Conservation (phyloP, 768 basidiomycete species). For the Boletus sp. region DNA sequence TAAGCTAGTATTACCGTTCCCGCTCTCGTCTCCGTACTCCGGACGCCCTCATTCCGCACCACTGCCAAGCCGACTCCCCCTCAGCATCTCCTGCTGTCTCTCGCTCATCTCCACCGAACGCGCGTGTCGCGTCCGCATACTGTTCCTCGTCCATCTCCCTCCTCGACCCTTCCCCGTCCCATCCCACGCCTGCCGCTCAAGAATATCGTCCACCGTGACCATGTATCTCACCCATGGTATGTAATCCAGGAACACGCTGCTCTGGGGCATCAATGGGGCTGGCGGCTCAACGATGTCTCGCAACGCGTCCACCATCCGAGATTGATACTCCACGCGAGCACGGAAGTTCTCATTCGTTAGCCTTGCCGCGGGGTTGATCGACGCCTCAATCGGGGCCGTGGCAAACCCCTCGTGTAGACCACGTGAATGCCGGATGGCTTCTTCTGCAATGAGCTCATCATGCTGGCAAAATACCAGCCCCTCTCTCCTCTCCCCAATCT, state of each 20-base stretch:
- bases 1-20: too few species aligned
- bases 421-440: conserved; percentile 49
- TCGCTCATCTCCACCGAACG: conserved; percentile 43
- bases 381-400: conserved; percentile 33
- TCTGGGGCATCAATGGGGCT: conserved; percentile 43
- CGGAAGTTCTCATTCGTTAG: conserved; percentile 27
- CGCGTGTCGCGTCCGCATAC: conserved; percentile 42
- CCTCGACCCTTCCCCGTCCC: conserved; percentile 23
- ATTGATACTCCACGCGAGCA: conserved; percentile 46
- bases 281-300: conserved; percentile 45
- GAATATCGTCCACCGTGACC: conserved; percentile 59
- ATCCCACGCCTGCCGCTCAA: conserved; percentile 35
- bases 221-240: conserved; percentile 66
- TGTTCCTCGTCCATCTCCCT: conserved; percentile 59
- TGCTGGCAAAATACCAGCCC: conserved; percentile 38
- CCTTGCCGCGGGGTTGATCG: conserved; percentile 35
- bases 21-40: not conserved
- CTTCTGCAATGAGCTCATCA: conserved; percentile 49
- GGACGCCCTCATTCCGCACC: not conserved
- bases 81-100: conserved; percentile 36
- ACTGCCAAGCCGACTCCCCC: conserved; percentile 16
- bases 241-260: conserved; percentile 62
- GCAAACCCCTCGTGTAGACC: conserved; percentile 33
- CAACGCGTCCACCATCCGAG: conserved; percentile 45
- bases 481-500: conserved; percentile 9